Conservation (phyloP, 768 basidiomycete genomes). For the Termitomyces heimii region DNA sequence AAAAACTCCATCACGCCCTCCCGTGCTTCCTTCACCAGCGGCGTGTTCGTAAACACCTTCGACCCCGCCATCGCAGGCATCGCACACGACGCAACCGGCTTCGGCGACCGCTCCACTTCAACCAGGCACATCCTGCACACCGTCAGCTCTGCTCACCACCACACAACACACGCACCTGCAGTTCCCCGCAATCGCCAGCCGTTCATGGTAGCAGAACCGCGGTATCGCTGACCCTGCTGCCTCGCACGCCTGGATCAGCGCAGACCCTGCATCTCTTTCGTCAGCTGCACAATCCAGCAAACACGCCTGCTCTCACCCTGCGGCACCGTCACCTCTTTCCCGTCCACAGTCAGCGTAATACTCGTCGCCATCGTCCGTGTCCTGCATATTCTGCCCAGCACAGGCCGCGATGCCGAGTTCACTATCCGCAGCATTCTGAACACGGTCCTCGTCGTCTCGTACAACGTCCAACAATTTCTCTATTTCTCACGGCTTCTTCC, state of each 20-base stretch:
- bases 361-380: conserved; percentile 40
- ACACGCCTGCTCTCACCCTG: conserved; percentile 88
- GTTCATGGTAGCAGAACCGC: conserved; percentile 87
- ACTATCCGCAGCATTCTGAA: conserved; percentile 72
- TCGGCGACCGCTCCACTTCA: conserved; percentile 93
- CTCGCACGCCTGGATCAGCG: conserved; percentile 95
- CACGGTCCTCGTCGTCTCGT: no score
- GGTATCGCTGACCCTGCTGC: conserved; percentile 81
- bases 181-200: conserved; percentile 94
- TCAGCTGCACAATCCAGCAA: not conserved
- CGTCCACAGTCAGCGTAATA: conserved; percentile 92
- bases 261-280: conserved; percentile 71
- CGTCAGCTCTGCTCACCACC: not conserved
- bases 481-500: no score
- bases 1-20: conserved; percentile 99
- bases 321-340: conserved; percentile 95
- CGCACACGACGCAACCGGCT: conserved; percentile 93
- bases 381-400: conserved; percentile 45
- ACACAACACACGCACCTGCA: conserved; percentile 61
- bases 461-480: no score
- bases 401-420: conserved; percentile 50
- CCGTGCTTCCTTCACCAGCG: conserved; percentile 82
- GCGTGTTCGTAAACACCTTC: conserved; percentile 91
- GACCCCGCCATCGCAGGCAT: conserved; percentile 97
- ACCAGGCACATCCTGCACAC: conserved; percentile 89